Base-by-base conservation (phyloP, 176 grass and related monocot species). In the Chloris gayana region DNA sequence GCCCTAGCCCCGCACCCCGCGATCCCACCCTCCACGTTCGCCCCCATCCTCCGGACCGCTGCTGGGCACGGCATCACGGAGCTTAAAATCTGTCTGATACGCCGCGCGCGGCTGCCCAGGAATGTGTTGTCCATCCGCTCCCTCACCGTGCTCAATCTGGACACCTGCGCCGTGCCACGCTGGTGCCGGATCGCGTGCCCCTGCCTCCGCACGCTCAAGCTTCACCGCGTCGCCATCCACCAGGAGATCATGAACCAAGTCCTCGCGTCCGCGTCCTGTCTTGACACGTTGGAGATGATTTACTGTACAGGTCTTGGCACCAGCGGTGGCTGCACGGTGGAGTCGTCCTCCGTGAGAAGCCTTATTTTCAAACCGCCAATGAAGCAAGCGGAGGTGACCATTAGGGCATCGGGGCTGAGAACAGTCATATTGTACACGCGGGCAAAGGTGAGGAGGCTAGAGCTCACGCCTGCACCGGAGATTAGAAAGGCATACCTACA, bases 401-500 rank as follows among this genome's bases (percentile, higher is more conserved):
- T 89, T 26, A 71, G 19, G 14, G 19, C 47, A 3, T 3, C 72
- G 34, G 72, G 35, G 35, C 72, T 89, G 57, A 85, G 72, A 77
- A 35, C 57, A 14, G 7, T 89, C 25, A 85, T 78, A 13, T 49
- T 89, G 47, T 71, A 81, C 72, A 81, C 82, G 30, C 82, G 87
- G 13, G 18, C 35, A 24, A 85, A 37, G 72, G 22, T 21, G 14
- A 31, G 6, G 49, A 67, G 14, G 19, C 44, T 85, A 18, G 35
- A 49, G 37, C 19, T 85, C 13, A 72, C 37, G 14, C 72, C 82
- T 72, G 73, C 72, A 13, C 83, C 82, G 13, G 66, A 82, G 67
- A 38, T 85, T 58, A 85, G 66, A 37, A 89, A 85, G 72, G 82
- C 31, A 19, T 89, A 89, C 83, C 78, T 89, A 34, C 64, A 89